Evolutionary conservation across 2,329 filamentous ascomycete species (phyloP).

Genomic region (Aureobasidium musti): DNA sequence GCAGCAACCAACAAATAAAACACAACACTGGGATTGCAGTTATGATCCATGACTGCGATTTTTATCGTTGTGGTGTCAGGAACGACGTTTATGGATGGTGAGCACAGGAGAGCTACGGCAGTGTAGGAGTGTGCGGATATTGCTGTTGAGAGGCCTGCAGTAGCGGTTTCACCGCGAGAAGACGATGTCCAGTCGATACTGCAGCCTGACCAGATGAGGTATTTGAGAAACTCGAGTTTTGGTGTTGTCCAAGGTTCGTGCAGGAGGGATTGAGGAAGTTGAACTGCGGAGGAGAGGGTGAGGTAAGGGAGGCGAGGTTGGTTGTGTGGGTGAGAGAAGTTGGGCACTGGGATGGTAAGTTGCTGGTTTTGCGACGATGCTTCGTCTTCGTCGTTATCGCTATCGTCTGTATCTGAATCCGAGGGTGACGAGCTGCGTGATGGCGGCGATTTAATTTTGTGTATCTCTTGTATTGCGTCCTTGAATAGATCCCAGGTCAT

Average conservation of each 20-base stretch:
- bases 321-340: slow-evolving; percentile 28
- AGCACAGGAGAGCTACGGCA: slow-evolving; percentile 35
- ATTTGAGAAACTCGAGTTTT: slow-evolving; percentile 34
- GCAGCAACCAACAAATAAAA: slow-evolving; percentile 33
- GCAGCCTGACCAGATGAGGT: slow-evolving; percentile 28
- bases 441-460: slow-evolving; percentile 3
- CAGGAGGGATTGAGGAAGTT: slow-evolving; percentile 30
- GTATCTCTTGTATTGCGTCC: slow-evolving; percentile 32
- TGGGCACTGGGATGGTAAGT: background rate
- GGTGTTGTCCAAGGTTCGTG: slow-evolving; percentile 37
- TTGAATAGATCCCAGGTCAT: slow-evolving; percentile 42
- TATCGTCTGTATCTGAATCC: slow-evolving; percentile 7
- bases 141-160: slow-evolving; percentile 38
- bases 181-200: slow-evolving; percentile 29
- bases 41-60: slow-evolving; percentile 39
- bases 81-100: slow-evolving; percentile 32
- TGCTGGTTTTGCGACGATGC: background rate
- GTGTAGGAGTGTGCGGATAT: slow-evolving; percentile 34
- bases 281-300: slow-evolving; percentile 22
- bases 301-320: slow-evolving; percentile 35
- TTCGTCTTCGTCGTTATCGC: slow-evolving; percentile 2
- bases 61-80: slow-evolving; percentile 37
- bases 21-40: slow-evolving; percentile 38
- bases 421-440: slow-evolving; percentile 34
- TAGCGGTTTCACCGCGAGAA: slow-evolving; percentile 36